Evolutionary conservation across 2,329 filamentous ascomycete species (phyloP), one percentile per base, ranked within the genome.

Genomic region (Rasamsonia emersonii): DNA sequence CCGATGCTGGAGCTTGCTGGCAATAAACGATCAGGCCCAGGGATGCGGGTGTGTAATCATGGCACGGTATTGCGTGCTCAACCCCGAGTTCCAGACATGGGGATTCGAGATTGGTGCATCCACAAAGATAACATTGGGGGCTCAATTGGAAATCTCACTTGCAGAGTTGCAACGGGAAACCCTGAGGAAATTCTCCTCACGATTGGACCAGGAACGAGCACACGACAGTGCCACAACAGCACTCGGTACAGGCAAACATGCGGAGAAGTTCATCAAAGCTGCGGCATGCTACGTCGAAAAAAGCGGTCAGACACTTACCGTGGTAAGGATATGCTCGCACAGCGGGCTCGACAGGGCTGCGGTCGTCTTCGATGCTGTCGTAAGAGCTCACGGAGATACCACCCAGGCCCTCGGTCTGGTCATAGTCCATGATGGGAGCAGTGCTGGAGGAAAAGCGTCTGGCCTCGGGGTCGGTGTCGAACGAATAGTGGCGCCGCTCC

Each of bases 321-420:
- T 56, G 53, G 53, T 58, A 59, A 19, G 54, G 51, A 42, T 60
- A 60, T 17, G 49, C 51, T 41, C 56, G 33, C 18, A 40, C 30
- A 13, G 30, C 43, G 24, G 59, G 43, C 48, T 61, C 57, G 34
- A 60, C 46, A 14, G 55, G 51, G 30, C 41, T 51, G 37, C 53
- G 55, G 24, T 61, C 57, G 39, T 60, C 57, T 11, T 61, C 57
- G 37, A 61, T 51, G 36, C 56, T 59, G 29, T 61, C 57, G 39
- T 61, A 61, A 19, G 57, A 61, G 40, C 56, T 60, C 44, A 61
- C 57, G 18, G 57, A 61, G 8, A 61, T 38, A 14, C 57, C 57
- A 18, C 57, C 57, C 47, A 60, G 50, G 30, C 57, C 57, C 33
- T 61, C 57, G 2, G 57, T 60, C 33, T 58, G 57, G 30, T 61